These are phyloP conservation scores for Quercus phellos DNA, from an alignment of 331 rosid species.

Conservation along the genomic window DNA sequence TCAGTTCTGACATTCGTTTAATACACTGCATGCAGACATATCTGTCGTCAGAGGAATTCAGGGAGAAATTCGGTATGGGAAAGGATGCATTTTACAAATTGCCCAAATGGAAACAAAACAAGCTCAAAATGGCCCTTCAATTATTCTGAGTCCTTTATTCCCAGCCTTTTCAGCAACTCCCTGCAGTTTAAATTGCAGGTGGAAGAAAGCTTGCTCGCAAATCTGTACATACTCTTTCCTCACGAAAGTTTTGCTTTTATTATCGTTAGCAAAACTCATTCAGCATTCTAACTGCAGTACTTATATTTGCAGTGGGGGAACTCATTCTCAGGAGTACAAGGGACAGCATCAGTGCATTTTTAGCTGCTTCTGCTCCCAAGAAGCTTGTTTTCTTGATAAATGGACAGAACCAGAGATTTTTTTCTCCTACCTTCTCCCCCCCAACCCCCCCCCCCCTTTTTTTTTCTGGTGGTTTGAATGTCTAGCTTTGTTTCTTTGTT, in stretches of 20 bases:
- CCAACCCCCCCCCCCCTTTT: neutral
- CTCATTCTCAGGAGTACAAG: conserved; percentile 45
- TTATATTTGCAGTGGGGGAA: conserved; percentile 41
- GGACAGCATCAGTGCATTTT: conserved; percentile 78
- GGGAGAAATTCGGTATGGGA: conserved; percentile 67
- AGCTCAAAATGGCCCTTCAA: conserved; percentile 85
- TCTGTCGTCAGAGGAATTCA: conserved; percentile 79
- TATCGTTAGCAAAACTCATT: neutral
- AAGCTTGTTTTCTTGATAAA: conserved; percentile 46
- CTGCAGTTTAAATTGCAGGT: conserved; percentile 50
- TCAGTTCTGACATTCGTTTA: conserved; percentile 28
- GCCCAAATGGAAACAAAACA: conserved; percentile 98
- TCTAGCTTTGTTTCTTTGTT: conserved; percentile 41
- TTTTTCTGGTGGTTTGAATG: conserved; percentile 37
- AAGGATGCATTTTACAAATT: conserved; percentile 75
- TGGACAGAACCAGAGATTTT: conserved; percentile 31
- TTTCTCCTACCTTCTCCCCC: neutral
- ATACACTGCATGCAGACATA: conserved; percentile 57
- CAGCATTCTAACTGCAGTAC: conserved; percentile 24
- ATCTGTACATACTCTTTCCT: conserved; percentile 24
- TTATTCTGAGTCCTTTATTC: conserved; percentile 53
- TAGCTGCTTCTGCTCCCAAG: conserved; percentile 83
- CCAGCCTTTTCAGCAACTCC: conserved; percentile 31
- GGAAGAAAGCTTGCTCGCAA: conserved; percentile 34
- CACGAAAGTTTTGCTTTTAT: neutral